Evolutionary conservation across 371 early-diverging fungal species (phyloP).

Genomic region (Circinella minor): DNA sequence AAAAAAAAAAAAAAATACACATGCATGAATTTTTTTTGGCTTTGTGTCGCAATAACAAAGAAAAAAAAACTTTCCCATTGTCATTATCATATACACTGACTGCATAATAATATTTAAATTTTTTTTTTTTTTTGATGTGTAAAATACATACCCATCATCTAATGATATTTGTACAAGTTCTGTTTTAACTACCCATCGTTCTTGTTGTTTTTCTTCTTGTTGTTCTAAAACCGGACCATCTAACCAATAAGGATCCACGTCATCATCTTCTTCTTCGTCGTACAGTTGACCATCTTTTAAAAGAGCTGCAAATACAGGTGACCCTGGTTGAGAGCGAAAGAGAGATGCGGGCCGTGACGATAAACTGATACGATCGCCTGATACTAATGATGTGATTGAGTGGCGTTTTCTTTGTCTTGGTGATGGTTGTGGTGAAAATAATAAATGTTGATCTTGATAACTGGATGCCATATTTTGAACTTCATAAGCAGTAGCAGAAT

Average conservation of each 20-base stretch:
- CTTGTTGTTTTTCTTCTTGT: constrained; percentile 2
- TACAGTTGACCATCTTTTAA: constrained; percentile 24
- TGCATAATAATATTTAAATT: background rate
- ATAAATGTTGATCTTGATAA: constrained; percentile 21
- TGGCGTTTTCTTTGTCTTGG: constrained; percentile 27
- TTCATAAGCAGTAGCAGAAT: background rate
- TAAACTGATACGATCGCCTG: constrained; percentile 24
- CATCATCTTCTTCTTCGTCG: constrained; percentile 24
- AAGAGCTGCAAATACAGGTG: constrained; percentile 32
- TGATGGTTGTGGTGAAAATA: constrained; percentile 8
- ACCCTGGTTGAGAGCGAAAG: constrained; percentile 37
- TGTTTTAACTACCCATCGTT: constrained; percentile 42
- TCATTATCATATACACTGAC: background rate
- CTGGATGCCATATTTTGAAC: constrained; percentile 18
- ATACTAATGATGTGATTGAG: constrained; percentile 32
- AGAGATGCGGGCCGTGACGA: constrained; percentile 36
- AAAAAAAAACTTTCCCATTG: constrained; percentile 3
- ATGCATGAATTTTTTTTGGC: constrained; percentile 3
- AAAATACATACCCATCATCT: constrained; percentile 38
- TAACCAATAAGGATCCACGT: constrained; percentile 27
- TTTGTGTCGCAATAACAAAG: background rate
- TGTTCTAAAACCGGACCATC: constrained; percentile 5
- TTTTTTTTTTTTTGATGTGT: background rate
- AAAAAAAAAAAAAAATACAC: background rate
- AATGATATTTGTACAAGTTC: constrained; percentile 43